phyloP scores from a whole-genome alignment of 192 early-diverging fungal species.

The Coemansia biformis region DNA sequence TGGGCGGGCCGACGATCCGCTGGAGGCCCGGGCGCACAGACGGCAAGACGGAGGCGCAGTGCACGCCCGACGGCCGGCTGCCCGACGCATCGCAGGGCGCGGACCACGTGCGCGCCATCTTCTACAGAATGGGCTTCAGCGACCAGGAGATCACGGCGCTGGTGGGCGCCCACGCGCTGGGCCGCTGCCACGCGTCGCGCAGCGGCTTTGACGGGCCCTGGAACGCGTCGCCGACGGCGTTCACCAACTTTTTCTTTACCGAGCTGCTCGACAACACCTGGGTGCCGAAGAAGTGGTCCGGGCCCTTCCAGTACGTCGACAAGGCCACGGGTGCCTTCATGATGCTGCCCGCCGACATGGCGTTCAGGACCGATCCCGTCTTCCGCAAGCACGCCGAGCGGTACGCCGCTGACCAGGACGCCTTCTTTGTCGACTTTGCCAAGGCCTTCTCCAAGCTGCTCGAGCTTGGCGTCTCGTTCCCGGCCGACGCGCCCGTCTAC shows the following conservation, averaged over 20 bases:
- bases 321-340: slow-evolving; percentile 61
- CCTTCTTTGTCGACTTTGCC: slow-evolving; percentile 90
- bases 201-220: slow-evolving; percentile 83
- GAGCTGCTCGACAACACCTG: slow-evolving; percentile 74
- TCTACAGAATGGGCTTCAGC: slow-evolving; percentile 77
- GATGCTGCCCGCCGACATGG: slow-evolving; percentile 72
- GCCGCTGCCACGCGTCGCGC: slow-evolving; percentile 69
- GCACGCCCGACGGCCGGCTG: slow-evolving; percentile 71
- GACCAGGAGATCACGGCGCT: slow-evolving; percentile 81
- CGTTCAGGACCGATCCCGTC: slow-evolving; percentile 58
- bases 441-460: slow-evolving; percentile 77
- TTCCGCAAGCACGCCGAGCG: slow-evolving; percentile 73
- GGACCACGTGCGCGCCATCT: slow-evolving; percentile 68
- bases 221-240: slow-evolving; percentile 80
- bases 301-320: slow-evolving; percentile 84
- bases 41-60: slow-evolving; percentile 34
- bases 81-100: slow-evolving; percentile 66
- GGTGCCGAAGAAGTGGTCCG: slow-evolving; percentile 75
- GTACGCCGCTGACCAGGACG: slow-evolving; percentile 80
- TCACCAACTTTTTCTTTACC: slow-evolving; percentile 87
- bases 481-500: slow-evolving; percentile 62
- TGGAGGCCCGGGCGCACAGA: slow-evolving; percentile 68
- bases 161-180: slow-evolving; percentile 69
- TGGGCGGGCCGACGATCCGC: slow-evolving; percentile 69
- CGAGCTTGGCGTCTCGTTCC: slow-evolving; percentile 77